Conservation (phyloP, 2,329 filamentous ascomycete species). For the Emergomyces africanus region DNA sequence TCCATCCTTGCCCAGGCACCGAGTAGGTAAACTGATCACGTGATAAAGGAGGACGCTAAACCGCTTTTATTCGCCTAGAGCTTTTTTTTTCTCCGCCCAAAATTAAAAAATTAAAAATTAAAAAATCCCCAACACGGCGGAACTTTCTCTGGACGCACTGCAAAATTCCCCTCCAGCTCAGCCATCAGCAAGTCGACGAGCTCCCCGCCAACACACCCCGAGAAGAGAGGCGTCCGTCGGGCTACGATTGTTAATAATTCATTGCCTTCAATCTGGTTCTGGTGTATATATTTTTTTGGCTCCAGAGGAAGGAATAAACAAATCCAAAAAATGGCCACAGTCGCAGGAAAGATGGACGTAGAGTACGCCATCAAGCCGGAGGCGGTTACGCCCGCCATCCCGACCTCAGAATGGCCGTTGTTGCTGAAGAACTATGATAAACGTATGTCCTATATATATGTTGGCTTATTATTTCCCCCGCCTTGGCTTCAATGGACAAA, state of each 20-base stretch:
- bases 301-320: background rate
- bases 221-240: background rate
- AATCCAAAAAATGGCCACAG: constrained; percentile 21
- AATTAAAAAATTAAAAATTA: background rate
- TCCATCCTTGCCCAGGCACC: too few relatives aligned
- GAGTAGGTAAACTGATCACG: too few relatives aligned
- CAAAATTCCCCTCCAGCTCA: background rate
- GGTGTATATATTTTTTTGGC: background rate
- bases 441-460: constrained; percentile 41
- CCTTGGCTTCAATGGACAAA: background rate
- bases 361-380: constrained; percentile 90
- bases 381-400: constrained; percentile 60
- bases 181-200: background rate
- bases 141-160: background rate
- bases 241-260: background rate
- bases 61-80: constrained; percentile 1
- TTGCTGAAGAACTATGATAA: constrained; percentile 94
- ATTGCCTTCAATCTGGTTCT: background rate
- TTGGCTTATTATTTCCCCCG: background rate
- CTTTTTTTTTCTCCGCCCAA: background rate
- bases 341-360: constrained; percentile 48
- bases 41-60: too few relatives aligned
- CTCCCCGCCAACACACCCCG: too few relatives aligned
- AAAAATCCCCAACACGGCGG: background rate
- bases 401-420: constrained; percentile 85